Conservation (phyloP, 2,329 filamentous ascomycete genomes). For the Fusarium caatingaense region DNA sequence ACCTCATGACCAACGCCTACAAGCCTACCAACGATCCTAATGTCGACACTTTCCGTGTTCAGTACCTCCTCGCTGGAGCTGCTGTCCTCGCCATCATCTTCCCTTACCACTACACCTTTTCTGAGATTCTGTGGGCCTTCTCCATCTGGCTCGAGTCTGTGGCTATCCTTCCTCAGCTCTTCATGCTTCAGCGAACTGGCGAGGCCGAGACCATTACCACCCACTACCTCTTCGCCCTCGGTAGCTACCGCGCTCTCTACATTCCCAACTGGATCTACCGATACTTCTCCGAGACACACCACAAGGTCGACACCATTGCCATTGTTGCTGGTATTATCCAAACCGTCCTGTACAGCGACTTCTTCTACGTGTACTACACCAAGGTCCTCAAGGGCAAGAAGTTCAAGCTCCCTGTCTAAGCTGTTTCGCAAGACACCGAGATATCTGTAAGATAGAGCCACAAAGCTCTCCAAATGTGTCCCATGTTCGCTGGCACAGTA, state of each 20-base stretch:
- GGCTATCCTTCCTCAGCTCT: slow-evolving; percentile 95
- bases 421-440: background rate
- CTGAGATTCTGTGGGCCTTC: slow-evolving; percentile 96
- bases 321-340: slow-evolving; percentile 91
- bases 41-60: slow-evolving; percentile 95
- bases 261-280: slow-evolving; percentile 99
- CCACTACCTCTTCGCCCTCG: slow-evolving; percentile 95
- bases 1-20: slow-evolving; percentile 97
- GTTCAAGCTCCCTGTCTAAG: slow-evolving; percentile 84
- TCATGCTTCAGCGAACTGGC: slow-evolving; percentile 97
- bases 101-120: slow-evolving; percentile 83
- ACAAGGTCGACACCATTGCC: slow-evolving; percentile 85
- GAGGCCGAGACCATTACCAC: slow-evolving; percentile 99
- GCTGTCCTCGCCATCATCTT: slow-evolving; percentile 83
- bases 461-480: slow-evolving; percentile 18
- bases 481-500: slow-evolving; percentile 18
- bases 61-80: slow-evolving; percentile 89
- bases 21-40: slow-evolving; percentile 98
- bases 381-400: slow-evolving; percentile 93
- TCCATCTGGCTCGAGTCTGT: slow-evolving; percentile 98
- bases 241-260: slow-evolving; percentile 91
- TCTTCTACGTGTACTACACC: slow-evolving; percentile 99
- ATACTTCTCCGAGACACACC: slow-evolving; percentile 78
- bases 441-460: slow-evolving; percentile 26
- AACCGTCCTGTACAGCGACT: slow-evolving; percentile 96